Evolutionary conservation across 805 yeast genomes (phyloP), one percentile per base, ranked within the genome.

Genomic region (Barnettozyma pratensis): DNA sequence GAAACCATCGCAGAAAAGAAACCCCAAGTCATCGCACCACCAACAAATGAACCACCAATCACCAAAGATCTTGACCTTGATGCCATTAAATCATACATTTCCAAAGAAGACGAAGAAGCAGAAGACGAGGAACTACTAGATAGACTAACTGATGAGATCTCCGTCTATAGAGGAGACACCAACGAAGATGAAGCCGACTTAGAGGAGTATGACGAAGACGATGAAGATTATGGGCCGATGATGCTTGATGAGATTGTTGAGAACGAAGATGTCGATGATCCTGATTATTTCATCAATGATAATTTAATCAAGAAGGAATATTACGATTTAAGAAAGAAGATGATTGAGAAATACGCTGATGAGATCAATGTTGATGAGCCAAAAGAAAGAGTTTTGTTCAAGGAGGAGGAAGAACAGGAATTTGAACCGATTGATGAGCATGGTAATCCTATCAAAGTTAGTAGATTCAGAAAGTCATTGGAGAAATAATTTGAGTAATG

Each of bases 391-490:
- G 34, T 36, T 10, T 26, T 42, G 8, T 6, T 38, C 4, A 69
- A 71, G 50, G 65, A 75, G 1, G 76, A 74, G 2, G 66, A 70
- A 44, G 87, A 77, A 38, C 57, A 65, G 50, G 91, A 81, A 48
- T 56, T 79, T 19, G 95, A 85, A 58, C 89, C 88, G 0, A 67
- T 85, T 6, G 89, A 85, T 55, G 84, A 79, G 47, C 57, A 66
- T 37, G 88, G 88, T 0, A 75, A 79, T 47, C 81, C 81, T 0
- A 61, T 77, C 7, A 81, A 72, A 50, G 68, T 78, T 1, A 86
- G 95, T 59, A 69, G 89, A 45, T 88, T 88, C 64, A 85, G 73
- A 58, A 79, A 87, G 9, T 84, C 87, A n/a, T 32, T 47, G 10
- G 45, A 40, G 19, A 19, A 19, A 19, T 19, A 19, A 19, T 19